phyloP scores from a whole-genome alignment of 768 basidiomycete species.

The Paxillus involutus region DNA sequence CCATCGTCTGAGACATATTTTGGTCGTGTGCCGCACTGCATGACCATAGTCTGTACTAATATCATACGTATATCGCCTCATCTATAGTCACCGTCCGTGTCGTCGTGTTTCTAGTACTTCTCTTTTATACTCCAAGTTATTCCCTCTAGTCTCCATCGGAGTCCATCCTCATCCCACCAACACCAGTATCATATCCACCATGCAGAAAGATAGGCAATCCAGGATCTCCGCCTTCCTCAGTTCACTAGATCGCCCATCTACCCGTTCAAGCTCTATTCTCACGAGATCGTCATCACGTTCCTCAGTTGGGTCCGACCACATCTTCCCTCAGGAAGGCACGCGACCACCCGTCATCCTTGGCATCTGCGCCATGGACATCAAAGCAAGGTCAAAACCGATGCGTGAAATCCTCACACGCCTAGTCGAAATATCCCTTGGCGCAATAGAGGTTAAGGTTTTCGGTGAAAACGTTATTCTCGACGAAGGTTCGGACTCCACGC shows the following conservation, averaged over 20 bases:
- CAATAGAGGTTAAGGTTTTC: slow-evolving; percentile 95
- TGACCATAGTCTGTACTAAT: too few species aligned
- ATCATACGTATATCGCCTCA: too few species aligned
- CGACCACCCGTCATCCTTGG: slow-evolving; percentile 70
- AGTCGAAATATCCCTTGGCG: slow-evolving; percentile 77
- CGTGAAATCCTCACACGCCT: slow-evolving; percentile 90
- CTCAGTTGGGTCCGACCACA: slow-evolving; percentile 57
- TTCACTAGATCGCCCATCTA: slow-evolving; percentile 53
- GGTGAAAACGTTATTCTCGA: slow-evolving; percentile 99
- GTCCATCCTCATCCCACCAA: too few species aligned
- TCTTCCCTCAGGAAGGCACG: slow-evolving; percentile 32
- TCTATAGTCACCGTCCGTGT: too few species aligned
- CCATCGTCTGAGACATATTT: too few species aligned
- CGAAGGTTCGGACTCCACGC: slow-evolving; percentile 60
- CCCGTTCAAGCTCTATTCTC: slow-evolving; percentile 59
- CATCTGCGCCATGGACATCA: slow-evolving; percentile 95
- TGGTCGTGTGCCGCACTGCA: too few species aligned
- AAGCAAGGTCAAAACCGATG: slow-evolving; percentile 94
- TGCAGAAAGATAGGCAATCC: slow-evolving; percentile 27
- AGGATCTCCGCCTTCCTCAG: slow-evolving; percentile 43
- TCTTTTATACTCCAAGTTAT: too few species aligned
- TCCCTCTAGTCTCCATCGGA: too few species aligned
- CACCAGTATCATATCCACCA: too few species aligned
- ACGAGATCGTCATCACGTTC: slow-evolving; percentile 76
- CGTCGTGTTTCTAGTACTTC: too few species aligned